phyloP scores from a whole-genome alignment of 2,329 filamentous ascomycete species.

The Calonectria pseudoreteaudii region DNA sequence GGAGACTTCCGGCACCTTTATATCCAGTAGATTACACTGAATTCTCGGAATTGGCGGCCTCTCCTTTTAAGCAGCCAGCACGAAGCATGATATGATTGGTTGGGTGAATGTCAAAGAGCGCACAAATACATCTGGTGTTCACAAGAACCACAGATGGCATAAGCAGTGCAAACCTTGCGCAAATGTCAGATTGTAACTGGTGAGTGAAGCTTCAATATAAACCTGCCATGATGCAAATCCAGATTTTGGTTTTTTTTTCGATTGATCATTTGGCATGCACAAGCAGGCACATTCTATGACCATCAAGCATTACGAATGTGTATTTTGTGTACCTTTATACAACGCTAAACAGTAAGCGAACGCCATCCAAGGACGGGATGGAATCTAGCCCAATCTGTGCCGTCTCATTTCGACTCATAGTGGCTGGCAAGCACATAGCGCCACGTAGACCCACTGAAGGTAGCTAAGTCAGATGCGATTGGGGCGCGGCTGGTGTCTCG shows the following conservation, averaged over 20 bases:
- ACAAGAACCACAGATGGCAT: not conserved
- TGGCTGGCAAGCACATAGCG: not conserved
- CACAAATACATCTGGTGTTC: not conserved
- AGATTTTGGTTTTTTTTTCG: not conserved
- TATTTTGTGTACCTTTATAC: not conserved
- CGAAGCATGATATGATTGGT: not conserved
- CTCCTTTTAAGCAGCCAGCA: not conserved
- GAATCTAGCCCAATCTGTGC: not conserved
- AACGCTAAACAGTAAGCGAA: not conserved
- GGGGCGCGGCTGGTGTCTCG: not conserved
- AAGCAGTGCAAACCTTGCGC: not conserved
- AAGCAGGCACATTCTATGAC: not conserved
- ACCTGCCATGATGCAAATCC: not conserved
- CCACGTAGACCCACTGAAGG: not conserved
- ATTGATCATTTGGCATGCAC: not conserved
- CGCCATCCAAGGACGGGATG: not conserved
- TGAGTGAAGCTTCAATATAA: not conserved
- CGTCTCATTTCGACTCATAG: not conserved
- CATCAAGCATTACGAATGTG: not conserved
- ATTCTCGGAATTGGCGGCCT: not conserved
- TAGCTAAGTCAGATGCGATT: not conserved
- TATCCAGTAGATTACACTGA: not conserved
- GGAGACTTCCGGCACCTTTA: not conserved
- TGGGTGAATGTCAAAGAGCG: not conserved
- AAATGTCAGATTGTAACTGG: not conserved